A percentile compares a stretch with the other conserved stretches of the same genome.
Evolutionary conservation across 441 rosid species (phyloP).

Genomic region (Gossypium davidsonii): DNA sequence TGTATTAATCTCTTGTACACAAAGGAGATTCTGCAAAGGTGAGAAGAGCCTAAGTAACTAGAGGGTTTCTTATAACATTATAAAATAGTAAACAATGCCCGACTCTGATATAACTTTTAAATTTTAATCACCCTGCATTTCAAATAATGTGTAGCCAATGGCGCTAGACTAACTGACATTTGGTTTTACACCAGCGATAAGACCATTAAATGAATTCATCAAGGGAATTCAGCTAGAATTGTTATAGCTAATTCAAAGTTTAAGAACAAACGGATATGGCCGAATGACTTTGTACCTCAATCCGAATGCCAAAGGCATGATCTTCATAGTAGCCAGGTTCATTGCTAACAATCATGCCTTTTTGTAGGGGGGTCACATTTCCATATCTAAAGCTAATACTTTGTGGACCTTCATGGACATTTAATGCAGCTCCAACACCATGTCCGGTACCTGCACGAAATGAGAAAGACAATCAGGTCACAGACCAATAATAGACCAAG

Average conservation of each 20-base stretch:
- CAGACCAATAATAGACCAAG: neutral
- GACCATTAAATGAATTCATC: neutral
- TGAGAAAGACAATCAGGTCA: conserved; percentile 1
- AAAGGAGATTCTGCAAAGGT: conserved; percentile 68
- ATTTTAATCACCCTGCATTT: neutral
- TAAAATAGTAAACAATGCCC: neutral
- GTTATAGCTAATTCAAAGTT: neutral
- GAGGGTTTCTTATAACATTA: neutral
- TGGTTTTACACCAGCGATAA: neutral
- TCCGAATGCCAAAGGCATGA: conserved; percentile 93
- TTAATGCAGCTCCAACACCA: conserved; percentile 94
- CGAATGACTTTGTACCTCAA: conserved; percentile 52
- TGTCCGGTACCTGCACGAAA: conserved; percentile 78
- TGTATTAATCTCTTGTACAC: conserved; percentile 58
- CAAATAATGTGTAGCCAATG: neutral
- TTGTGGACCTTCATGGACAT: conserved; percentile 99
- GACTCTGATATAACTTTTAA: neutral
- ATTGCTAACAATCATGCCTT: conserved; percentile 95
- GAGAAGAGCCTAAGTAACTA: neutral
- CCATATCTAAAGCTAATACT: conserved; percentile 89
- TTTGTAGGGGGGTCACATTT: conserved; percentile 67
- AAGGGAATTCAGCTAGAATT: neutral
- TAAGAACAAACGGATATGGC: neutral
- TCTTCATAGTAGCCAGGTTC: conserved; percentile 99
- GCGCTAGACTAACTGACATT: neutral